Conservation (phyloP, 345 rosid species). For the Mangifera indica region DNA sequence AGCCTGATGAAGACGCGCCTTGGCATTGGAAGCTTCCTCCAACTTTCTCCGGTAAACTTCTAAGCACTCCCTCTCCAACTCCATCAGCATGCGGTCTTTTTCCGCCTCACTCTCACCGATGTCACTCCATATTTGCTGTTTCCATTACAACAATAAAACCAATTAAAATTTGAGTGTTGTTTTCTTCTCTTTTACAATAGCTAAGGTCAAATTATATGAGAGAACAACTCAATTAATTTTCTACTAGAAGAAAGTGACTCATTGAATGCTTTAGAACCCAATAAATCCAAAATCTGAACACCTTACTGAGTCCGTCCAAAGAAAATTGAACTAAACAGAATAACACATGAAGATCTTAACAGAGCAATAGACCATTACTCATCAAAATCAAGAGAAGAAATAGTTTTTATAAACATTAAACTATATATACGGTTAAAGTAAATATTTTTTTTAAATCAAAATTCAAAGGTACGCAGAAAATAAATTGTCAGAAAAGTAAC, state of each 20-base stretch:
- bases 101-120: slow-evolving; percentile 89
- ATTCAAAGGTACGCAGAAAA: too few relatives aligned
- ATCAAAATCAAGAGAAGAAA: too few relatives aligned
- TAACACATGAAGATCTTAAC: too few relatives aligned
- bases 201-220: background rate
- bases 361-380: too few relatives aligned
- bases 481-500: too few relatives aligned
- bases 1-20: slow-evolving; percentile 87
- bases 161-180: background rate
- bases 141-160: slow-evolving; percentile 19
- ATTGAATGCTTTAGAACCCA: background rate
- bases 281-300: background rate
- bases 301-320: background rate
- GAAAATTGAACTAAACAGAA: too few relatives aligned
- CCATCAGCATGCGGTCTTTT: slow-evolving; percentile 77
- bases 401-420: too few relatives aligned
- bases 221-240: background rate
- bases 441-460: too few relatives aligned
- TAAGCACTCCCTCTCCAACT: slow-evolving; percentile 88
- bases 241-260: background rate
- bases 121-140: slow-evolving; percentile 96
- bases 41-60: slow-evolving; percentile 89
- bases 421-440: too few relatives aligned
- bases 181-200: slow-evolving; percentile 8
- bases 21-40: slow-evolving; percentile 83